Evolutionary conservation across 2,329 filamentous ascomycete genomes (phyloP), one percentile per base, ranked within the genome.

Genomic region (Fusarium fracticaudum): DNA sequence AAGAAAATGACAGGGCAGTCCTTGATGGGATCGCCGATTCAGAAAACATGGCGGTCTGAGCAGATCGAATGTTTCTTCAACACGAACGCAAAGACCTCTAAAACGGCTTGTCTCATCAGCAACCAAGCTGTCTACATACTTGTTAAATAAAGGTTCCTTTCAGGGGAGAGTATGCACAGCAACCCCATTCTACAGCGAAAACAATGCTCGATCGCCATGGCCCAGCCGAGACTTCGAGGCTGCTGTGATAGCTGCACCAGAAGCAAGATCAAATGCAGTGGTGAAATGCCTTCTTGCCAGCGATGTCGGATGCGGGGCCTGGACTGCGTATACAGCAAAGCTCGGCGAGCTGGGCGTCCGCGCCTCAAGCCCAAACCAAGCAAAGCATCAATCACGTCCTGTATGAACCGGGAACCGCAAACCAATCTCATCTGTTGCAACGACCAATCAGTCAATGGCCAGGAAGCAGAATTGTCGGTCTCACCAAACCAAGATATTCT

Each of bases 341-440:
- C 33, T 12, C 33, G 50, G 2, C 33, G 50, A 13, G 33, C 50
- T 26, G 33, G 50, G 5, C 50, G 33, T 17, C 50, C 33, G 6
- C 50, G 50, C 3, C 50, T 54, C 6, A 54, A 26, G 33, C 24
- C 33, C 13, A 54, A 29, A 10, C 9, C 3, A 22, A 38, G 35
- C 4, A 26, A 29, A 37, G n/a, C 33, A 53, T 53, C 9, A 3
- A 12, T 50, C 5, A 9, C 26, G 10, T 18, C 18, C 5, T 37
- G 7, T 53, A 1, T 26, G 22, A 8, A 9, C 5, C 6, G 9
- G 33, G 12, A 15, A 7, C 9, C 13, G 1, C 18, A 22, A 22
- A 12, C 2, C 7, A 6, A 13, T 9, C 7, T 13, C 8, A 8
- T 15, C 10, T 2, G 5, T 15, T 22, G 3, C 5, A 22, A 8